Base-by-base conservation (phyloP, 495 filamentous ascomycete genomes). In the Aspergillus avenaceus region DNA sequence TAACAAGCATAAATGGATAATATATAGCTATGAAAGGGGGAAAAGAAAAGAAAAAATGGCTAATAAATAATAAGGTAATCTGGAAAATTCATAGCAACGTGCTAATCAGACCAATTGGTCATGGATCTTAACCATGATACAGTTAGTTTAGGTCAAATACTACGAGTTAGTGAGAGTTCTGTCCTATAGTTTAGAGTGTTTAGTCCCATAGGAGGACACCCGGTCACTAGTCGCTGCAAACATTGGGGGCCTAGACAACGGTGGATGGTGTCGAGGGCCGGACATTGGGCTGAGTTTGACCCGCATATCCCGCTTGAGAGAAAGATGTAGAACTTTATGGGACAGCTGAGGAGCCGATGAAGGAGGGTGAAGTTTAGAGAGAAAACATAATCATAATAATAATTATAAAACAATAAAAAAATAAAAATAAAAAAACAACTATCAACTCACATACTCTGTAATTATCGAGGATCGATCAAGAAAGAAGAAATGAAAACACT, bases 221-320 rank as follows among this genome's bases (percentile, higher is more conserved):
- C 23, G 22, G 40, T 42, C 25, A 13, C 40, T 25, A 25, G 22
- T 25, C 22, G 22, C 25, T 26, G 40, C 40, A 42, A 25, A 42
- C 40, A 42, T 42, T 42, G 40, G 40, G 28, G 40, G 40, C 40
- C 40, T 42, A 42, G 40, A 42, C 40, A n/a, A n/a, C n/a, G n/a
- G n/a, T n/a, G n/a, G n/a, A n/a, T n/a, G 28, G 9, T 31, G 28
- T 31, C 28, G 28, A 31, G 28, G 28, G n/a, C 28, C n/a, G 9
- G 28, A 42, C 40, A 25, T 14, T 16, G 40, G 40, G 40, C 40
- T 42, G 40, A 42, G 21, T 42, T 42, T 26, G 40, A 42, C 40
- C 40, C 40, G 40, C 40, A 42, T 42, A 23, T 26, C 22, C 22
- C 40, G 40, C 21, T 19, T 12, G 21, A 41, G 19, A 14, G 38